Base-by-base conservation (phyloP, 176 grass and related monocot genomes). In the Musa beccarii region DNA sequence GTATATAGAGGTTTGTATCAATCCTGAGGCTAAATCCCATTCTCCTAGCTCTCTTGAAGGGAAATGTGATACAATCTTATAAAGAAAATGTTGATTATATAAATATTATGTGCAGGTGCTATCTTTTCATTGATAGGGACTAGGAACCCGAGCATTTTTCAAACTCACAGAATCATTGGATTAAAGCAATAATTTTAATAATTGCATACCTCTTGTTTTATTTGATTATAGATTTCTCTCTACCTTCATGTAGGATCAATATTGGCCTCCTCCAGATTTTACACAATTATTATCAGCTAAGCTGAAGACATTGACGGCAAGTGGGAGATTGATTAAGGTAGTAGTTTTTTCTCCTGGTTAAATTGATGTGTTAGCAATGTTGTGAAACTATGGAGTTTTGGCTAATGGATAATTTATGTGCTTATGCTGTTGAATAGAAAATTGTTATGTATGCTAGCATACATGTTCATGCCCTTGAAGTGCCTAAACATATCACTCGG, bases 321-420 rank as follows among this genome's bases (percentile, higher is more conserved):
- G 78, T 72, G 92, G 92, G 19, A 89, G 85, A 89, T 81, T 96
- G 77, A 79, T 92, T 72, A 96, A 88, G 92, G 92, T 96, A 81
- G 69, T 24, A 10, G 34, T 10, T 7, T 70, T 74, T 74, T 77
- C 12, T 75, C 52, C 11, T 25, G 73, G 2, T 29, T 19, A 61
- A 43, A 16, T 12, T 57, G 59, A 50, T 69, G 54, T 49, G 66
- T 66, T 49, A 69, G 24, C 11, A 25, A 26, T 8, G 14, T 21
- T 50, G 10, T 49, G 59, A 28, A 16, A 66, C 17, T 54, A 43
- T 43, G 34, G 1, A 14, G 52, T 25, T 53, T 17, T 23, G 14
- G 22, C 43, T 10, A 2, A 84, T 68, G n/a, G 52, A 25, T 61
- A 54, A 8, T 3, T 51, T 72, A 72, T 72, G 17, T 72, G 22